Conservation (phyloP, 179 eudicot genomes). For the Beta corolliflora region DNA sequence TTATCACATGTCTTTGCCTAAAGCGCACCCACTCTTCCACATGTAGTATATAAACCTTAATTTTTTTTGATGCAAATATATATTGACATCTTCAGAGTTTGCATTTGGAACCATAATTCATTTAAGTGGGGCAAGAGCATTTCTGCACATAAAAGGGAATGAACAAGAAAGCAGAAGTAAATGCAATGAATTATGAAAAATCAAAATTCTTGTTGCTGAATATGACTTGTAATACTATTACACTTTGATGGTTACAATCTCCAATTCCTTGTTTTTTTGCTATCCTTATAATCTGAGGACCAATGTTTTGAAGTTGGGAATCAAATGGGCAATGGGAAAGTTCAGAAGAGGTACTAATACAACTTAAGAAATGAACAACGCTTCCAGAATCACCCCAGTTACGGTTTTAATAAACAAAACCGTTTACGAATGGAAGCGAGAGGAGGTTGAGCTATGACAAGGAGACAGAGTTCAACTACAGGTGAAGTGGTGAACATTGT, state of each 20-base stretch:
- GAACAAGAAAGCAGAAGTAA: background rate
- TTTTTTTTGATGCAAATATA: background rate
- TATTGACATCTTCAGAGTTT: background rate
- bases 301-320: background rate
- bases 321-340: slow-evolving; percentile 1
- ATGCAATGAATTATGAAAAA: slow-evolving; percentile 4
- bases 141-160: background rate
- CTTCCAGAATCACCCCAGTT: slow-evolving; percentile 34
- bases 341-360: background rate
- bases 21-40: slow-evolving; percentile 18
- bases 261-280: slow-evolving; percentile 31
- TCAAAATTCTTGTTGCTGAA: slow-evolving; percentile 28
- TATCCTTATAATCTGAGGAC: background rate
- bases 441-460: slow-evolving; percentile 50
- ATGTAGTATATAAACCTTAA: background rate
- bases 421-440: slow-evolving; percentile 31
- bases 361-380: slow-evolving; percentile 36
- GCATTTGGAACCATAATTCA: background rate
- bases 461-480: slow-evolving; percentile 6
- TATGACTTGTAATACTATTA: slow-evolving; percentile 22
- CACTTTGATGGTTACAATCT: slow-evolving; percentile 35
- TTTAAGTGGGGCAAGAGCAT: background rate
- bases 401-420: slow-evolving; percentile 22
- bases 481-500: slow-evolving; percentile 17
- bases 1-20: slow-evolving; percentile 19